These are phyloP conservation scores for Leccinellum luteum DNA, from an alignment of 768 basidiomycete genomes.

Conservation along the genomic window DNA sequence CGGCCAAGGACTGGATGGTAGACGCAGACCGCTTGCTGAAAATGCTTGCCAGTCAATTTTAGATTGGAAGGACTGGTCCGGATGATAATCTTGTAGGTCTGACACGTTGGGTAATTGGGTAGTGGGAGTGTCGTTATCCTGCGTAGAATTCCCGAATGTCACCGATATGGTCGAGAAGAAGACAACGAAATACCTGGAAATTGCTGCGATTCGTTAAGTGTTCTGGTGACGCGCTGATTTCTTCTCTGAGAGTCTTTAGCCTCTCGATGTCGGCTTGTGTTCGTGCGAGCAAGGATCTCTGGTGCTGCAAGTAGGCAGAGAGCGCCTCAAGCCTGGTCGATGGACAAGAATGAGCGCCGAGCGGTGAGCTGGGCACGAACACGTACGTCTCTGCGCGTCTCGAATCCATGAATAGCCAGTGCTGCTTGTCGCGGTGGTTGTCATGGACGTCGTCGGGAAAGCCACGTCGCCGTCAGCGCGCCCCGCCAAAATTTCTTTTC, in stretches of 20 bases:
- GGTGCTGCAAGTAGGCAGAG: slow-evolving; percentile 59
- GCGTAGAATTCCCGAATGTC: slow-evolving; percentile 7
- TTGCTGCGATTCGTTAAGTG: slow-evolving; percentile 32
- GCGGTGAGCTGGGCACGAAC: not conserved
- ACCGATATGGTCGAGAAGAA: slow-evolving; percentile 8
- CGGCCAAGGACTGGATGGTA: not conserved
- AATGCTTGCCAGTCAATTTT: slow-evolving; percentile 65
- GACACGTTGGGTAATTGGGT: slow-evolving; percentile 41
- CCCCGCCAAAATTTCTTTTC: slow-evolving; percentile 22
- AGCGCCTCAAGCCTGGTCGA: slow-evolving; percentile 52
- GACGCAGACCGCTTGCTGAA: slow-evolving; percentile 48
- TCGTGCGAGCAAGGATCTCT: slow-evolving; percentile 55
- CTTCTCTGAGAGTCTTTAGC: slow-evolving; percentile 44
- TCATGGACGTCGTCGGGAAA: slow-evolving; percentile 25
- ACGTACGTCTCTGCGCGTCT: slow-evolving; percentile 37
- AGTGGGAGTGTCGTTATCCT: slow-evolving; percentile 12
- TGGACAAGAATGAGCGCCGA: not conserved
- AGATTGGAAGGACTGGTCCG: slow-evolving; percentile 39
- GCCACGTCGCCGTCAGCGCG: slow-evolving; percentile 13
- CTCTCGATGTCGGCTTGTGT: slow-evolving; percentile 62
- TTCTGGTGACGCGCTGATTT: slow-evolving; percentile 37
- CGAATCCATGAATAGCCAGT: slow-evolving; percentile 25
- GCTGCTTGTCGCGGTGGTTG: slow-evolving; percentile 29
- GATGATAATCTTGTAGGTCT: slow-evolving; percentile 42
- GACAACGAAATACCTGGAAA: slow-evolving; percentile 32